These are phyloP conservation scores for Neurospora pannonica DNA, from an alignment of 495 filamentous ascomycete genomes.

Conservation along the genomic window DNA sequence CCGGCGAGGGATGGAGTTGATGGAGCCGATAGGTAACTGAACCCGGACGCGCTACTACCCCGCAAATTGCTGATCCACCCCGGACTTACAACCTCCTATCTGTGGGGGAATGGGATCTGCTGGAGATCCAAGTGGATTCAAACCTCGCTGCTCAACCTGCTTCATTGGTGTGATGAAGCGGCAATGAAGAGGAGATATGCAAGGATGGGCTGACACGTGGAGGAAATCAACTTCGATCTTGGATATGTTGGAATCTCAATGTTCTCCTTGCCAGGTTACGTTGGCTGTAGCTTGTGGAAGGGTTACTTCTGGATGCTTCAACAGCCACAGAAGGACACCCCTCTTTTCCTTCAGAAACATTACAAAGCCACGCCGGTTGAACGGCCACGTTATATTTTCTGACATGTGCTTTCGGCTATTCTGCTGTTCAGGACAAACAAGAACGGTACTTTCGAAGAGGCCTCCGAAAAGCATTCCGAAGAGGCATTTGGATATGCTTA, in stretches of 20 bases:
- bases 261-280: neutral
- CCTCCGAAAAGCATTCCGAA: neutral
- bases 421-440: neutral
- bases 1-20: neutral
- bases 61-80: neutral
- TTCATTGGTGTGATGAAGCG: neutral
- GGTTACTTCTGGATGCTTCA: constrained; percentile 22
- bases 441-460: neutral
- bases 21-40: neutral
- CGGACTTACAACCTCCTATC: neutral
- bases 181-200: neutral
- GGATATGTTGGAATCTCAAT: neutral
- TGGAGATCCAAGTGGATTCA: neutral
- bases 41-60: neutral
- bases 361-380: neutral
- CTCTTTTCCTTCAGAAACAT: neutral
- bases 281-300: neutral
- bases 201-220: neutral
- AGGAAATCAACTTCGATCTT: neutral
- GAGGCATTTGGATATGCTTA: neutral
- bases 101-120: neutral
- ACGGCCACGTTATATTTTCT: neutral
- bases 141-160: neutral
- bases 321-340: constrained; percentile 26
- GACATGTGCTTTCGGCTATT: neutral